A percentile compares a stretch with the other conserved stretches of the same genome.
phyloP scores from a whole-genome alignment of 352 stramenopile species.

The Phytophthora idaei region DNA sequence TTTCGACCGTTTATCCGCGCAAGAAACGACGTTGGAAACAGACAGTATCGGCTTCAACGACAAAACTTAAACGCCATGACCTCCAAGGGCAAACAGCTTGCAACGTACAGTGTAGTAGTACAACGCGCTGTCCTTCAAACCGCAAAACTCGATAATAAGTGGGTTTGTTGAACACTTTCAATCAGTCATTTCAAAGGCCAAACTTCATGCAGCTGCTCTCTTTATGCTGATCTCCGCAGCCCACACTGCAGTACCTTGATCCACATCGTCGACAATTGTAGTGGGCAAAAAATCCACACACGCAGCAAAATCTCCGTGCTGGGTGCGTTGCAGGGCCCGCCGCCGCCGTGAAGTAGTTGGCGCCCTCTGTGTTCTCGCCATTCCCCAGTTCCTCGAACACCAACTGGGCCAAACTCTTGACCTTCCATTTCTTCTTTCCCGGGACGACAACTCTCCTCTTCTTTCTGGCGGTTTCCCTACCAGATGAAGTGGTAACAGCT shows the following conservation, averaged over 20 bases:
- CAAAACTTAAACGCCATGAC: no score
- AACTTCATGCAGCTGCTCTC: constrained; percentile 93
- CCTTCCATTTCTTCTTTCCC: constrained; percentile 67
- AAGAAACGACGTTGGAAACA: no score
- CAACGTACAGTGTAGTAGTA: no score
- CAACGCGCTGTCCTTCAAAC: no score
- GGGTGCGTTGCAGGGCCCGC: constrained; percentile 63
- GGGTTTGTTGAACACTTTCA: background rate
- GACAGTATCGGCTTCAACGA: no score
- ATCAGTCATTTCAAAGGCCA: constrained; percentile 32
- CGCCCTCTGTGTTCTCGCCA: constrained; percentile 24
- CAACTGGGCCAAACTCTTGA: constrained; percentile 89
- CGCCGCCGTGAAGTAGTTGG: constrained; percentile 81
- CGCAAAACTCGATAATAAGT: no score
- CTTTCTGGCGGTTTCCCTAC: constrained; percentile 36
- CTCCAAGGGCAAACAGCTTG: no score
- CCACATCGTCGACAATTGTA: constrained; percentile 77
- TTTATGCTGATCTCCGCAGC: constrained; percentile 89
- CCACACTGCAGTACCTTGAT: constrained; percentile 74
- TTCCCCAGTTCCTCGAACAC: constrained; percentile 82
- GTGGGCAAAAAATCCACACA: constrained; percentile 82
- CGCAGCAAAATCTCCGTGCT: constrained; percentile 81
- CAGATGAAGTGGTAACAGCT: constrained; percentile 5
- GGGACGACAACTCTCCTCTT: constrained; percentile 35
- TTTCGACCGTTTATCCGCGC: no score